Base-by-base conservation (phyloP, 768 basidiomycete genomes). In the Mycena crocata region DNA sequence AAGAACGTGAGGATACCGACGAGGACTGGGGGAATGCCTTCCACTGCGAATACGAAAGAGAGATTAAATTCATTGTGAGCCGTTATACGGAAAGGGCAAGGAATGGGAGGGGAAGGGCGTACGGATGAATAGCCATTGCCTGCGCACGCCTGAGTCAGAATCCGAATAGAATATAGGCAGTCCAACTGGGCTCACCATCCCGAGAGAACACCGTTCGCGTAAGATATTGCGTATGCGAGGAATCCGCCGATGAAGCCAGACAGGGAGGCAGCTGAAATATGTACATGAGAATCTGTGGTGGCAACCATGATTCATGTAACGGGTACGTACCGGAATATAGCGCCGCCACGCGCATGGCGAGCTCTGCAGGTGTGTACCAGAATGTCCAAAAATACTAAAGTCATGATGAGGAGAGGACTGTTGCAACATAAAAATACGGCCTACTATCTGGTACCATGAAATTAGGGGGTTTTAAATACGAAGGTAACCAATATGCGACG, bases 71-170 rank as follows among this genome's bases (percentile, higher is more conserved):
- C 7, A n/a, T 24, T 46, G 2, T 2, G 24, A 49, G 5, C 23
- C 34, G n/a, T n/a, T n/a, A n/a, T n/a, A n/a, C n/a, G n/a, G n/a
- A n/a, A n/a, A n/a, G n/a, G n/a, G n/a, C n/a, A n/a, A n/a, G n/a
- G n/a, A n/a, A n/a, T n/a, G n/a, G n/a, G n/a, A n/a, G n/a, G n/a
- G 30, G 21, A 44, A n/a, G 1, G 3, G 51, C 56, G 57, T 13
- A 57, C 63, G 28, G 24, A 83, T 79, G 72, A 83, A 82, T 30
- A 76, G 74, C 73, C 72, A 76, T 49, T 64, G 63, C 63, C 62
- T 63, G 45, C 10, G 26, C 3, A 10, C 21, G 30, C 17, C 19
- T 3, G n/a, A n/a, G 24, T 26, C 19, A 63, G 23, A 5, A 13
- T 49, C 9, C 15, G 5, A n/a, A 3, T 30, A 12, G 30, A 5